Base-by-base conservation (phyloP, 192 early-diverging fungal species). In the Entomortierella lignicola region DNA sequence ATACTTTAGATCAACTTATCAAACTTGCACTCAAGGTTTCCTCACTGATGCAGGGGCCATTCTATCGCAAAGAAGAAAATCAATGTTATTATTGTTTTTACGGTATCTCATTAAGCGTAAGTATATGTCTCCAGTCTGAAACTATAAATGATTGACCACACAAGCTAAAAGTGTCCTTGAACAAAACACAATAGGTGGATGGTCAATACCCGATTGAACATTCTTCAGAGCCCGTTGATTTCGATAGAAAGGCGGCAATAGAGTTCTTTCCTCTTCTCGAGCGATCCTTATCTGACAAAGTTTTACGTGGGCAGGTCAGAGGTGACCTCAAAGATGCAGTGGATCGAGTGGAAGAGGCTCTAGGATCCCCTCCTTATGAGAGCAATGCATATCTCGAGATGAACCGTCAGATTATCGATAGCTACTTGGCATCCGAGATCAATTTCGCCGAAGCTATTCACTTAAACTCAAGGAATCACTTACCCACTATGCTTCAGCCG, bases 11-110 rank as follows among this genome's bases (percentile, higher is more conserved):
- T 34, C 66, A 80, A 44, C 86, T 91, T 55, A 75, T 90, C 11
- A 68, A 82, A 18, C 69, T 84, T 42, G 66, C 77, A 18, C 54
- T 86, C 12, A 71, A 62, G 30, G 67, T 82, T 5, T 66, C 87
- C 12, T 73, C 81, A 7, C 69, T 71, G 43, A 64, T 81, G 26
- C 69, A 81, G 30, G 72, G 71, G 11, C 39, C 43, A 37, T 74
- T 85, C 32, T 82, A 88, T 51, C 71, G 82, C 4, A 71, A 77
- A 43, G 83, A 87, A 42, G 71, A 88, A 23, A 91, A 88, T 47
- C 91, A 93, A 66, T 91, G 89, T 52, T 91, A 89, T 52, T 82
- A 88, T 67, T 93, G 91, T 51, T 60, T 93, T 25, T 93, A 90
- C 58, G 85, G 85, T 31, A 81, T 88, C 18, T 72, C 80, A 30